Conservation (phyloP, 495 filamentous ascomycete species). For the Beverwykella pulmonaria region DNA sequence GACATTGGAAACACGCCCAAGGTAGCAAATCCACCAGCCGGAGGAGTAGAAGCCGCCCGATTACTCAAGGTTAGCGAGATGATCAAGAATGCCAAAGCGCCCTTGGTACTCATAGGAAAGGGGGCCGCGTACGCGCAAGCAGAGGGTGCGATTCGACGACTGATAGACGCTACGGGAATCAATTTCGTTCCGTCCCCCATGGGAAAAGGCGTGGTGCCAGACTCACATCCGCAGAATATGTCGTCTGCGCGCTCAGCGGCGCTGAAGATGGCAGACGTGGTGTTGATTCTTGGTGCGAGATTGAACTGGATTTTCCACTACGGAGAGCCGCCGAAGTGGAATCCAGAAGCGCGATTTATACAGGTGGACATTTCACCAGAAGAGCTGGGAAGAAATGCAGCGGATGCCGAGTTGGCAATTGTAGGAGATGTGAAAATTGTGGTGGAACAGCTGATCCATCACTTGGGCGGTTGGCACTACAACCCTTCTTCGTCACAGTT, state of each 20-base stretch:
- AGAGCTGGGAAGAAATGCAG: conserved; percentile 54
- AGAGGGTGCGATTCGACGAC: conserved; percentile 51
- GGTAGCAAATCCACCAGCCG: conserved; percentile 48
- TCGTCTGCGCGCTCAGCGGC: conserved; percentile 62
- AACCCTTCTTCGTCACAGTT: conserved; percentile 41
- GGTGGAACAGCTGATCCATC: conserved; percentile 51
- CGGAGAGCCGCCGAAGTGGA: conserved; percentile 63
- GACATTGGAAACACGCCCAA: conserved; percentile 11
- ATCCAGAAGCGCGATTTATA: conserved; percentile 57
- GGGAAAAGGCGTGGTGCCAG: conserved; percentile 64
- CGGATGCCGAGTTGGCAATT: conserved; percentile 54
- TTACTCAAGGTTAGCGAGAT: conserved; percentile 48
- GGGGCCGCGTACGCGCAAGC: conserved; percentile 63
- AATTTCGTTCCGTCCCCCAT: conserved; percentile 67
- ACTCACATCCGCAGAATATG: conserved; percentile 59
- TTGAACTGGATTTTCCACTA: conserved; percentile 70
- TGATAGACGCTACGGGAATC: conserved; percentile 57
- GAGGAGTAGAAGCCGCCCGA: conserved; percentile 41
- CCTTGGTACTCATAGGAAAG: conserved; percentile 63
- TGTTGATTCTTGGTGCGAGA: conserved; percentile 62
- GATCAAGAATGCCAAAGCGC: conserved; percentile 55
- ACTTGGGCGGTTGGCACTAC: conserved; percentile 53
- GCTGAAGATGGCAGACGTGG: conserved; percentile 60
- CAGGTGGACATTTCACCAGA: conserved; percentile 62
- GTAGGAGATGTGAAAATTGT: conserved; percentile 59